Percentiles rank a stretch among this genome's conserved stretches.
Conservation (phyloP, 2,329 filamentous ascomycete genomes). For the Elsinoe fawcettii region DNA sequence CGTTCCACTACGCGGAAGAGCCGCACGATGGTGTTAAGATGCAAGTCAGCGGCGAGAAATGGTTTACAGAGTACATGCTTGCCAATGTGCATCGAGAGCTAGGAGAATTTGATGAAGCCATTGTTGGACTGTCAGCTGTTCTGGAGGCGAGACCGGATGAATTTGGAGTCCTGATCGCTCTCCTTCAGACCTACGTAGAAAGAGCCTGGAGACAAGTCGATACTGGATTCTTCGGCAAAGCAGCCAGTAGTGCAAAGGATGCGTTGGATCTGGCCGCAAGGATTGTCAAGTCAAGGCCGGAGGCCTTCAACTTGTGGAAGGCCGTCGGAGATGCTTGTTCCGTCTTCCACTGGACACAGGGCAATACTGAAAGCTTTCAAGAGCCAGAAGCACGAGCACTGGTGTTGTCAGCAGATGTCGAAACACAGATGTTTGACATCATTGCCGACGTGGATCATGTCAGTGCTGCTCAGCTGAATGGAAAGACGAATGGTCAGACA, state of each 20-base stretch:
- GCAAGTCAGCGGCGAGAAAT: conserved; percentile 59
- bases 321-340: conserved; percentile 80
- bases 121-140: conserved; percentile 67
- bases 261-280: conserved; percentile 60
- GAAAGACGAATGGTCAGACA: not conserved
- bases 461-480: conserved; percentile 23
- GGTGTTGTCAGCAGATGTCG: conserved; percentile 46
- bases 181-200: conserved; percentile 83
- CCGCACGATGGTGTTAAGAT: conserved; percentile 56
- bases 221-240: conserved; percentile 78
- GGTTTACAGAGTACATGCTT: conserved; percentile 96
- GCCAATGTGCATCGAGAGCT: conserved; percentile 90
- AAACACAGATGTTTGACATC: conserved; percentile 51
- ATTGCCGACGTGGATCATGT: conserved; percentile 64
- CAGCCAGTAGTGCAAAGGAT: conserved; percentile 60
- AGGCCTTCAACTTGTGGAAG: conserved; percentile 94
- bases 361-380: conserved; percentile 57
- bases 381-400: conserved; percentile 49
- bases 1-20: conserved; percentile 75
- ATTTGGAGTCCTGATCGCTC: conserved; percentile 76
- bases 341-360: conserved; percentile 71
- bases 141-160: conserved; percentile 61
- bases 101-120: conserved; percentile 79
- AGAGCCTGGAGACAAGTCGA: conserved; percentile 69
- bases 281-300: conserved; percentile 53